Evolutionary conservation across 768 basidiomycete species (phyloP).

Genomic region (Leccinum uliginosum): DNA sequence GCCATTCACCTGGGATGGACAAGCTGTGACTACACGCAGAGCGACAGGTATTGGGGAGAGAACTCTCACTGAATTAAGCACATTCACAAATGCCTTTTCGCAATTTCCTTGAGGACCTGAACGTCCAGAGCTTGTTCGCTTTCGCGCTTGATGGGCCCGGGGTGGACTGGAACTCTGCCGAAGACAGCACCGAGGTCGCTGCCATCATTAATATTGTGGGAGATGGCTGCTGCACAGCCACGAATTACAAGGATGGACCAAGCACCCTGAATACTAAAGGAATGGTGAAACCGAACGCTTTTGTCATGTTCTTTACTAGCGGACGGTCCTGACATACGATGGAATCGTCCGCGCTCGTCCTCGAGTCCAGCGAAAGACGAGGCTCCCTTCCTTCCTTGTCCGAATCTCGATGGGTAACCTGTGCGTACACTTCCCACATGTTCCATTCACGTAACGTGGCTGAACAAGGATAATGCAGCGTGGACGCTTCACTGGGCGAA

Average conservation of each 20-base stretch:
- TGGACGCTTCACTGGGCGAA: constrained; percentile 83
- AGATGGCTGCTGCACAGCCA: constrained; percentile 24
- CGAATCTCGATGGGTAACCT: constrained; percentile 79
- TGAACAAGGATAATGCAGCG: constrained; percentile 40
- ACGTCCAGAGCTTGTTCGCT: constrained; percentile 49
- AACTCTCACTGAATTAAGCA: constrained; percentile 70
- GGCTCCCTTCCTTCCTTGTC: constrained; percentile 70
- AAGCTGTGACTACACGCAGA: constrained; percentile 1
- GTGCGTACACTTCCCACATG: constrained; percentile 44
- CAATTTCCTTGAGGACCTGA: constrained; percentile 68
- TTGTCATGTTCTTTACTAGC: not conserved
- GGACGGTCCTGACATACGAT: constrained; percentile 10
- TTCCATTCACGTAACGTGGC: not conserved
- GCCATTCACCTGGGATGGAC: constrained; percentile 62
- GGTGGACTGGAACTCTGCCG: constrained; percentile 33
- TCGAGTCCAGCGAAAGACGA: constrained; percentile 44
- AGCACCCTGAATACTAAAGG: not conserved
- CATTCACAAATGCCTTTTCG: constrained; percentile 78
- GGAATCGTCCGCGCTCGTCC: constrained; percentile 18
- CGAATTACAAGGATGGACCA: constrained; percentile 12
- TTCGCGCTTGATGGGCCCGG: constrained; percentile 31
- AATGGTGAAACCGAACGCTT: not conserved
- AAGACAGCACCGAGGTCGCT: constrained; percentile 27
- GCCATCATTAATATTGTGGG: constrained; percentile 22
- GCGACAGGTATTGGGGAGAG: not conserved